Conservation (phyloP, 805 yeast species). For the Kurtzmaniella fragi region DNA sequence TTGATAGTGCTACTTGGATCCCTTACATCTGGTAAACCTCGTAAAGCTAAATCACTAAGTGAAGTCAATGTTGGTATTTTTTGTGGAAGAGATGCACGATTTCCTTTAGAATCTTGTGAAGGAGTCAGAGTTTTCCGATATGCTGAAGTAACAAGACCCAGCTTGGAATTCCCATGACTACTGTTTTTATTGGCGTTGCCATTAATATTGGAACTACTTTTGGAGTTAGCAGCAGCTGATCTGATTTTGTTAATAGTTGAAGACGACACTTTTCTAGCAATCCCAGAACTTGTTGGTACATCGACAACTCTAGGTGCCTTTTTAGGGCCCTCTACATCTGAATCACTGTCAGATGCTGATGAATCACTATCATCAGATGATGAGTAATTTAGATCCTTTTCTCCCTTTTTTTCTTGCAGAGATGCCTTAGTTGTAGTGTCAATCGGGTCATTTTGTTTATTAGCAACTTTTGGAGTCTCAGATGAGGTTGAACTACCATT, state of each 20-base stretch:
- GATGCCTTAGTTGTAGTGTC: not conserved
- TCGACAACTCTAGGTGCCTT: slow-evolving; percentile 4
- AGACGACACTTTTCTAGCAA: not conserved
- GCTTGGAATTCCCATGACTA: too few species aligned
- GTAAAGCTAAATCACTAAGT: slow-evolving; percentile 52
- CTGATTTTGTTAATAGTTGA: not conserved
- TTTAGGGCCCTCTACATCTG: slow-evolving; percentile 2
- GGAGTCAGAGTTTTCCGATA: not conserved
- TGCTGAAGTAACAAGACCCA: too few species aligned
- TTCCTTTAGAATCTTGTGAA: slow-evolving; percentile 5
- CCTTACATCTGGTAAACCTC: slow-evolving; percentile 65
- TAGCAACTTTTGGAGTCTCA: too few species aligned
- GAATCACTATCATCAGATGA: slow-evolving; percentile 8
- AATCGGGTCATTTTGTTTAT: too few species aligned
- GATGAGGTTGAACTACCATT: too few species aligned
- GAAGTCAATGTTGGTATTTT: slow-evolving; percentile 42
- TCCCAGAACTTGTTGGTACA: not conserved
- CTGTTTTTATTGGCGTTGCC: too few species aligned
- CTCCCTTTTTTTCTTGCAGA: not conserved
- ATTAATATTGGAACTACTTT: too few species aligned
- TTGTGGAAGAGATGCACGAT: slow-evolving; percentile 7
- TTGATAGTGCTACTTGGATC: slow-evolving; percentile 27
- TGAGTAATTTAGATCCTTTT: slow-evolving; percentile 8
- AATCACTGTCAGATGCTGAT: slow-evolving; percentile 4
- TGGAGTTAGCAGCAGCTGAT: not conserved